These are phyloP conservation scores for Balakata baccata DNA, from an alignment of 345 rosid species.

Conservation along the genomic window DNA sequence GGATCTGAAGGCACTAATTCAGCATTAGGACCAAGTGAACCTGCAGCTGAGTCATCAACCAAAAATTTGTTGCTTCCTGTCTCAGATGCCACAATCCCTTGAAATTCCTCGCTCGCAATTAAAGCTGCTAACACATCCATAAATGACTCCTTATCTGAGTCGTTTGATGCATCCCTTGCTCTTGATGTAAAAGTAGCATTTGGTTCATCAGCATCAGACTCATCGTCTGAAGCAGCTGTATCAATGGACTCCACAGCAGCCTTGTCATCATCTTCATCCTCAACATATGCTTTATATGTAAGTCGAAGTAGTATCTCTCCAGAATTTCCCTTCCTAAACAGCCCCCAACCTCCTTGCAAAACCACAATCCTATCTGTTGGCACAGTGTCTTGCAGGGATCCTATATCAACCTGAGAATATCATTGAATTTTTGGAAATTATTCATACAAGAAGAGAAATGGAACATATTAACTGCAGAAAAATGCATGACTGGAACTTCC, in stretches of 20 bases:
- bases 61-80: constrained; percentile 49
- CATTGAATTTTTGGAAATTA: constrained; percentile 25
- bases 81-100: constrained; percentile 91
- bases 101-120: constrained; percentile 92
- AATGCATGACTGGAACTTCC: not conserved
- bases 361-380: constrained; percentile 77
- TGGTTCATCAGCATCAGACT: constrained; percentile 68
- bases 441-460: constrained; percentile 1
- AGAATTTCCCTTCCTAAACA: constrained; percentile 61
- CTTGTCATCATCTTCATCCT: constrained; percentile 92
- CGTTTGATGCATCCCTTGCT: constrained; percentile 35
- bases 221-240: constrained; percentile 68
- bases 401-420: constrained; percentile 66
- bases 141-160: constrained; percentile 70
- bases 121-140: constrained; percentile 93
- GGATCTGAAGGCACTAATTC: constrained; percentile 38
- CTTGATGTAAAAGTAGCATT: constrained; percentile 30
- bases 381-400: constrained; percentile 83
- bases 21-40: constrained; percentile 30
- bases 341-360: constrained; percentile 77
- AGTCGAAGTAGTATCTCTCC: constrained; percentile 89
- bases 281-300: constrained; percentile 93
- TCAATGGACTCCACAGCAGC: constrained; percentile 39
- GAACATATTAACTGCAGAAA: not conserved
- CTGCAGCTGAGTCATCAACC: constrained; percentile 38